phyloP scores from a whole-genome alignment of 768 basidiomycete genomes.

The Mycena galericulata region DNA sequence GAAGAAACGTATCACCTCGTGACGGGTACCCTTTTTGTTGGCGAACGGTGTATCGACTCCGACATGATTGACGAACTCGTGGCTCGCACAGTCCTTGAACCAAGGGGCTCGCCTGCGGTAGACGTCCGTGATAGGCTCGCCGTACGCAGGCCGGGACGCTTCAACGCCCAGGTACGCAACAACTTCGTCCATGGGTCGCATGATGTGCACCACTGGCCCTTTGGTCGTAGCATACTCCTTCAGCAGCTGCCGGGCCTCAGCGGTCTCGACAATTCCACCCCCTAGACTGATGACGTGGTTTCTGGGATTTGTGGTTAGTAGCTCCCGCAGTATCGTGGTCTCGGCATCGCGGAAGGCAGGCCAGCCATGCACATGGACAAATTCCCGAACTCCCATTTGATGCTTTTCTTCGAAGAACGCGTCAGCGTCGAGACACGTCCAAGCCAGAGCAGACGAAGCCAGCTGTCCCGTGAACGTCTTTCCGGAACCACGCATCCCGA shows the following conservation, averaged over 20 bases:
- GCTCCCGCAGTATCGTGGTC: constrained; percentile 71
- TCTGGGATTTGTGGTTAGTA: constrained; percentile 68
- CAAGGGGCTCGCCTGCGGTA: constrained; percentile 86
- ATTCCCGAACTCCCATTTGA: constrained; percentile 73
- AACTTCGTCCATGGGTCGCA: constrained; percentile 84
- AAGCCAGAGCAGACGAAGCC: constrained; percentile 78
- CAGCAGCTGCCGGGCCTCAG: constrained; percentile 78
- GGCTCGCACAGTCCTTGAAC: constrained; percentile 84
- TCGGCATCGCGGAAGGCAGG: constrained; percentile 89
- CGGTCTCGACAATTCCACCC: constrained; percentile 93
- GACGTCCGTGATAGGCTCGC: constrained; percentile 88
- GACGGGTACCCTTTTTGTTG: constrained; percentile 53
- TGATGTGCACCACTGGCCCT: constrained; percentile 88
- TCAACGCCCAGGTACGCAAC: constrained; percentile 84
- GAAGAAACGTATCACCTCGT: constrained; percentile 89
- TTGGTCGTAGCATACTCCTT: constrained; percentile 67
- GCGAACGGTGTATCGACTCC: constrained; percentile 42
- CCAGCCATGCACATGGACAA: constrained; percentile 90
- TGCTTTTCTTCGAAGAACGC: constrained; percentile 76
- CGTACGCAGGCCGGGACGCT: constrained; percentile 86
- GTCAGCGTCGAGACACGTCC: constrained; percentile 88
- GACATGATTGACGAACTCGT: constrained; percentile 87
- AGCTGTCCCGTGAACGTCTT: constrained; percentile 90
- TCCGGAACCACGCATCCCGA: constrained; percentile 98
- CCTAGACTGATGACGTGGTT: constrained; percentile 90